Base-by-base conservation (phyloP, 305 asterid species). In the Fraxinus velutina region DNA sequence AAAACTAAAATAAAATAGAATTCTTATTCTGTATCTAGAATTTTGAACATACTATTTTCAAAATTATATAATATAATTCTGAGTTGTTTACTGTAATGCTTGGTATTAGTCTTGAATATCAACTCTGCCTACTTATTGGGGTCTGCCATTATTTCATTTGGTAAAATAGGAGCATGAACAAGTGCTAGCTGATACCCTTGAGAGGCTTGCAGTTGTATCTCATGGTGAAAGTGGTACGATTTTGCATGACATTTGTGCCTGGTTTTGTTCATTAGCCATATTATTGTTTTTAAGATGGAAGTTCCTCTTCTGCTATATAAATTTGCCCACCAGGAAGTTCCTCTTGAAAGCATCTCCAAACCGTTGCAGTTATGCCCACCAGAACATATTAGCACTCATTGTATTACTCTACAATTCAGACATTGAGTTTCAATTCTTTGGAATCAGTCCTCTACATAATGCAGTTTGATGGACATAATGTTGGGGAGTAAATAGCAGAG, bases 161-260 rank as follows among this genome's bases (percentile, higher is more conserved):
- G 68, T 57, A 19, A 17, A 57, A n/a, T 57, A 88, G 90, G 89
- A 88, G 82, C 91, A 88, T 77, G 91, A 88, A 75, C 88, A 87
- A 82, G 89, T 90, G 83, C 84, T 89, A 47, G 84, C 78, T 19
- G 89, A 89, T 82, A 90, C 92, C 57, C 84, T 87, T 78, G 80
- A 86, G 62, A 87, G 80, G 84, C 89, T 89, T 42, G 90, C 82
- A 21, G 90, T 87, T 77, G 81, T 84, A 27, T 89, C 92, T 60
- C 90, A 87, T 42, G 90, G 90, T 70, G 92, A 89, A 87, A 87
- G 90, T 79, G 92, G 92, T 89, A 85, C 4, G 34, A 44, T 22
- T 62, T 78, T 55, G 17, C 66, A 52, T 34, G 21, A 44, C 72
- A 13, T 52, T 21, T 17, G 2, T 75, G 12, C 68, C 68, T 57